Evolutionary conservation across 73 alveolate genomes (phyloP).

Genomic region (Paramecium tetraurelia): DNA sequence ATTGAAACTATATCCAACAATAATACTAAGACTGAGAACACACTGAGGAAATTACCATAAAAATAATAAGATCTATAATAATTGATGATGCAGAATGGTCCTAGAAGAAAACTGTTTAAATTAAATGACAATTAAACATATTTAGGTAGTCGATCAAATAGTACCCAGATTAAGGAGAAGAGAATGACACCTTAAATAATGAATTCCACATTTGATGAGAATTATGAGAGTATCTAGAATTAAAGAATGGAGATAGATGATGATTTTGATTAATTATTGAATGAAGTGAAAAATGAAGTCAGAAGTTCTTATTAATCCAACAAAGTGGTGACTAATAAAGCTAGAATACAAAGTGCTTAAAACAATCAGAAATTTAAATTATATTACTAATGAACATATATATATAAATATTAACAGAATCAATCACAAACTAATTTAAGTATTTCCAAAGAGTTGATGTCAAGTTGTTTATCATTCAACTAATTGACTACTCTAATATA

Average conservation of each 20-base stretch:
- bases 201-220: not conserved
- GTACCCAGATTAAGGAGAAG: not conserved
- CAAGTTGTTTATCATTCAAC: not conserved
- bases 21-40: not conserved
- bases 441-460: not conserved
- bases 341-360: not conserved
- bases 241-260: not conserved
- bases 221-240: not conserved
- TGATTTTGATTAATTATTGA: not conserved
- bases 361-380: not conserved
- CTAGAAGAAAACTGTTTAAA: not conserved
- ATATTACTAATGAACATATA: not conserved
- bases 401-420: not conserved
- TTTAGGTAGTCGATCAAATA: not conserved
- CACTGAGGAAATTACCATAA: not conserved
- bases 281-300: not conserved
- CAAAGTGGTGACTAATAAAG: not conserved
- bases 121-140: not conserved
- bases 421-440: slow-evolving; percentile 5
- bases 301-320: not conserved
- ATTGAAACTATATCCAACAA: not conserved
- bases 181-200: not conserved
- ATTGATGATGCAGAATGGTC: not conserved
- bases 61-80: not conserved
- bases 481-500: not conserved